Percentiles rank a stretch among this genome's conserved stretches.
Evolutionary conservation across 352 stramenopile genomes (phyloP).

Genomic region (Globisporangium alternatum): DNA sequence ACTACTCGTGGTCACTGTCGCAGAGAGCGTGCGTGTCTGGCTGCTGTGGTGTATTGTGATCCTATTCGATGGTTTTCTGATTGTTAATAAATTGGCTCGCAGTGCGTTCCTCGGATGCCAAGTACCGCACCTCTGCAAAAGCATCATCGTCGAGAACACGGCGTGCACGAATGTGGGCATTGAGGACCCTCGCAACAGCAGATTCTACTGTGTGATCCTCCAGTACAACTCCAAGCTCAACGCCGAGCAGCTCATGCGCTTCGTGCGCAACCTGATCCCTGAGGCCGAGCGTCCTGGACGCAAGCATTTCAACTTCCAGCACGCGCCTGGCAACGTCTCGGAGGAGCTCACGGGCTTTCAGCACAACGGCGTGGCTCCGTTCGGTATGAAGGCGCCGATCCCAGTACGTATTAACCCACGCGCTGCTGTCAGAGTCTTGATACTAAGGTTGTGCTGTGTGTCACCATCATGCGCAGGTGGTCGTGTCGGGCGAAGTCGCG

Average conservation of each 20-base stretch:
- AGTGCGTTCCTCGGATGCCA: slow-evolving; percentile 66
- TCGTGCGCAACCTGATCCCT: slow-evolving; percentile 62
- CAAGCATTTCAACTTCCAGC: slow-evolving; percentile 89
- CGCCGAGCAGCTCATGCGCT: slow-evolving; percentile 76
- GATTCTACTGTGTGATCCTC: slow-evolving; percentile 83
- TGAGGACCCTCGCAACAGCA: slow-evolving; percentile 64
- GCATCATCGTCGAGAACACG: slow-evolving; percentile 88
- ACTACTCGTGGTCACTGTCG: slow-evolving; percentile 71
- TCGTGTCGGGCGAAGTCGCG: slow-evolving; percentile 58
- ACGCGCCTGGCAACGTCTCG: slow-evolving; percentile 66
- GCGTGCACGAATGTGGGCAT: slow-evolving; percentile 54
- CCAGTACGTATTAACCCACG: slow-evolving; percentile 31
- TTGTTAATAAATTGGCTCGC: neutral
- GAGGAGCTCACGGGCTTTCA: slow-evolving; percentile 79
- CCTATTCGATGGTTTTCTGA: neutral
- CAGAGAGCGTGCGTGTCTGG: slow-evolving; percentile 46
- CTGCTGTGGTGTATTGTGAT: neutral
- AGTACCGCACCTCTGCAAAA: slow-evolving; percentile 83
- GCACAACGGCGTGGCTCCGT: slow-evolving; percentile 83
- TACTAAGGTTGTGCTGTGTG: neutral
- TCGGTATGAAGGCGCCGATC: slow-evolving; percentile 69
- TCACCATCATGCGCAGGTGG: slow-evolving; percentile 40
- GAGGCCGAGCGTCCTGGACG: slow-evolving; percentile 50
- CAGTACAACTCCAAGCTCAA: slow-evolving; percentile 88
- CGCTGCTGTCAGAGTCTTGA: neutral